Evolutionary conservation across 2,329 filamentous ascomycete genomes (phyloP).

Genomic region (Fusarium buxicola): DNA sequence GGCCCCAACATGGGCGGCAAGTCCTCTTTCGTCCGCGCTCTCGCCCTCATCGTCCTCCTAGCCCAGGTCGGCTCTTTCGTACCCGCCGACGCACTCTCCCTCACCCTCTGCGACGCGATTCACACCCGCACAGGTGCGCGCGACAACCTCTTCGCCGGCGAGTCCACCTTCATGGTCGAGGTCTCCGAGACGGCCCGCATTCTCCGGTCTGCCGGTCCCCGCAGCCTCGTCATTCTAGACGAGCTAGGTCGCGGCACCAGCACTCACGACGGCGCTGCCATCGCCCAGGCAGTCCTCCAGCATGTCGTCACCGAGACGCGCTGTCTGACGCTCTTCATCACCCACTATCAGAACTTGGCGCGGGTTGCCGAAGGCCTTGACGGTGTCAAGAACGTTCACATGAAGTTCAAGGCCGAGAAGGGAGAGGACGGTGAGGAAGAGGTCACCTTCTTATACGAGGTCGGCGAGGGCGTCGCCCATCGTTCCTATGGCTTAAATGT

Average conservation of each 20-base stretch:
- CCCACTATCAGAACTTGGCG: constrained; percentile 91
- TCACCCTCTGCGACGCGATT: constrained; percentile 90
- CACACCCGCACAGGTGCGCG: constrained; percentile 96
- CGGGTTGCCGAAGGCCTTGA: constrained; percentile 75
- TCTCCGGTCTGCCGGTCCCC: constrained; percentile 85
- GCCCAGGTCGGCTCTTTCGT: constrained; percentile 96
- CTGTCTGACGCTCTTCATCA: constrained; percentile 93
- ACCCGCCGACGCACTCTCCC: constrained; percentile 76
- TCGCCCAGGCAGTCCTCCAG: constrained; percentile 90
- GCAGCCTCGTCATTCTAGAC: constrained; percentile 90
- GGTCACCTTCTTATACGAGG: constrained; percentile 94
- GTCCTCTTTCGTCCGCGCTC: constrained; percentile 94
- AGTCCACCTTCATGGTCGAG: constrained; percentile 98
- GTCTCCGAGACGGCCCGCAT: constrained; percentile 93
- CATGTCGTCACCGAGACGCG: constrained; percentile 80
- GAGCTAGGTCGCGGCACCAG: constrained; percentile 93
- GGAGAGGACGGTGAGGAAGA: constrained; percentile 71
- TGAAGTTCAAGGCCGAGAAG: constrained; percentile 76
- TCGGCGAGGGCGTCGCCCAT: constrained; percentile 91
- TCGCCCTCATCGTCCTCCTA: constrained; percentile 92
- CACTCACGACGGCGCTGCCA: constrained; percentile 96
- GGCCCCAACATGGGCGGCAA: constrained; percentile 99
- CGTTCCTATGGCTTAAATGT: constrained; percentile 96
- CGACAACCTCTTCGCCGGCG: constrained; percentile 94
- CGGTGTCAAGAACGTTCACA: constrained; percentile 88